Evolutionary conservation across 495 filamentous ascomycete genomes (phyloP).

Genomic region (Aspergillus nanangensis): DNA sequence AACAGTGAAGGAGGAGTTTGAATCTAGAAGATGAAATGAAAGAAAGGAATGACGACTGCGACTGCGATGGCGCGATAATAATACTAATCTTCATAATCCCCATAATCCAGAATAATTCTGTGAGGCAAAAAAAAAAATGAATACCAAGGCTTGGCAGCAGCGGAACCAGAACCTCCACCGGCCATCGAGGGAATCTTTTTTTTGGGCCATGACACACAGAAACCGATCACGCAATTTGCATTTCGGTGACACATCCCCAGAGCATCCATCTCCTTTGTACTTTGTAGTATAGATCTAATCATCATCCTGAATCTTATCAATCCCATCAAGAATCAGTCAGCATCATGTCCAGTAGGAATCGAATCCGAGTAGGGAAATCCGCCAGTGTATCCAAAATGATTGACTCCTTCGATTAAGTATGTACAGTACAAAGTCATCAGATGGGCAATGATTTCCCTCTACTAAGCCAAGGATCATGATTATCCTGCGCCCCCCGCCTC

Average conservation of each 20-base stretch:
- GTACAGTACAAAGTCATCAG: conserved; percentile 20
- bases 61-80: no score
- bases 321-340: neutral
- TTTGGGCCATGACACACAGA: conserved; percentile 41
- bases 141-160: neutral
- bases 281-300: neutral
- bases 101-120: no score
- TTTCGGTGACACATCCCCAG: neutral
- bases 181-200: neutral
- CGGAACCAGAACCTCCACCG: conserved; percentile 12
- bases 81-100: no score
- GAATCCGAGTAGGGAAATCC: neutral
- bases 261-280: neutral
- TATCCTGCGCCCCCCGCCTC: conserved; percentile 1
- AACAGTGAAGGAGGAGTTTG: no score
- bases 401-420: conserved; percentile 19
- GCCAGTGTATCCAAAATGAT: conserved; percentile 1
- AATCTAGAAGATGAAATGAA: no score
- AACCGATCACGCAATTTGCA: conserved; percentile 38
- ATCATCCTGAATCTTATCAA: neutral
- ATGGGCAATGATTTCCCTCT: conserved; percentile 15
- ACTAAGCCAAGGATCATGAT: conserved; percentile 5
- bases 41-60: no score
- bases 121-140: neutral
- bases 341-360: neutral